A percentile compares a stretch with the other conserved stretches of the same genome.
phyloP scores from a whole-genome alignment of 164 flowering plant species.

The Vitis rotundifolia region DNA sequence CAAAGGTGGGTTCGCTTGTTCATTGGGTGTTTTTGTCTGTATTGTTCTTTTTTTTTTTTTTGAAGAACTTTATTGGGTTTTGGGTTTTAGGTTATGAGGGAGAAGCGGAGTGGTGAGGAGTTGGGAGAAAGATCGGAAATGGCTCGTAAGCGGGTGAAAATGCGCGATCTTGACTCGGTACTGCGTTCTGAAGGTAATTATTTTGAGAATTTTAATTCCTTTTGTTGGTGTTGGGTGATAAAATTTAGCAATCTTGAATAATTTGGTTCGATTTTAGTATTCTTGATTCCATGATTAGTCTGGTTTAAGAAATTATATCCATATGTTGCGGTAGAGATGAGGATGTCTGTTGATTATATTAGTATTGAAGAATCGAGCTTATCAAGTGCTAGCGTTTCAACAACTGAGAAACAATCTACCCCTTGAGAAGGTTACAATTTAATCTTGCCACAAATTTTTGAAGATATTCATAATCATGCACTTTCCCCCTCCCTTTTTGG shows the following conservation, averaged over 20 bases:
- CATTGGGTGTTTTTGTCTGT: neutral
- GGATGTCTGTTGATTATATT: too few species aligned
- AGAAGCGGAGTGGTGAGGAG: constrained; percentile 33
- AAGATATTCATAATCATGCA: too few species aligned
- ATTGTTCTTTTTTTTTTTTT: neutral
- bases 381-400: too few species aligned
- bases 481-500: too few species aligned
- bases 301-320: too few species aligned
- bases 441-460: too few species aligned
- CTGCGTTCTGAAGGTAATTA: constrained; percentile 43
- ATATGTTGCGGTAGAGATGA: too few species aligned
- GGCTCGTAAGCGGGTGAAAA: constrained; percentile 45
- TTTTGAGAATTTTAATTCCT: neutral
- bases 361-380: too few species aligned
- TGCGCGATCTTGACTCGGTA: constrained; percentile 54
- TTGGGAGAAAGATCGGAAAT: constrained; percentile 30
- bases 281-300: neutral
- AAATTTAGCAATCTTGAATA: neutral
- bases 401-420: too few species aligned
- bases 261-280: neutral
- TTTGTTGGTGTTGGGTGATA: neutral
- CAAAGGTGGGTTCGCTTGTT: constrained; percentile 19
- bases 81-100: constrained; percentile 17
- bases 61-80: neutral
- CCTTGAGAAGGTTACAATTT: too few species aligned